phyloP scores from a whole-genome alignment of 257 asterid species.

The Gentiana straminea region DNA sequence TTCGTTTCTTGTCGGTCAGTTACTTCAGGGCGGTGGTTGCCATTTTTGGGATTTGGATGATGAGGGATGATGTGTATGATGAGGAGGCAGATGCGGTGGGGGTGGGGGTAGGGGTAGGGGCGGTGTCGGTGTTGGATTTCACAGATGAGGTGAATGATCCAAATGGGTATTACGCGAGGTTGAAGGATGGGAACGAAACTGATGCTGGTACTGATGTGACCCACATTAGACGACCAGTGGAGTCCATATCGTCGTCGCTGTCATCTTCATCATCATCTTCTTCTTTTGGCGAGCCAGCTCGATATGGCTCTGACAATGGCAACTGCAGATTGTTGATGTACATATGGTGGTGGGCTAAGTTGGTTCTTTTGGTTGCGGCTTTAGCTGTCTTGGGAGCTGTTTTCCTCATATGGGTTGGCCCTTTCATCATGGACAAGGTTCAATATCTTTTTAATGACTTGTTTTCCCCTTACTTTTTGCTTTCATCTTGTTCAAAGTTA shows the following conservation, averaged over 20 bases:
- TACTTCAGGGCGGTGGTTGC: neutral
- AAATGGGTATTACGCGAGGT: constrained; percentile 48
- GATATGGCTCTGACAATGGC: no score
- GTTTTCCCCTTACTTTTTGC: neutral
- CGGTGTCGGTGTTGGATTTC: constrained; percentile 21
- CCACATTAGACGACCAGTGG: constrained; percentile 20
- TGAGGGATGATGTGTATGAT: constrained; percentile 15
- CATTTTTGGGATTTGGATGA: constrained; percentile 12
- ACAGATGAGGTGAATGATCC: constrained; percentile 20
- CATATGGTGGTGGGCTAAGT: constrained; percentile 90
- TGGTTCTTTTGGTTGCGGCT: constrained; percentile 36
- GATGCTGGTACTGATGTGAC: constrained; percentile 26
- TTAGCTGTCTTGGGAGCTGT: constrained; percentile 58
- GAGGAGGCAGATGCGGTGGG: constrained; percentile 9
- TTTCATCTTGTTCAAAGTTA: neutral
- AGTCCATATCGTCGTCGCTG: constrained; percentile 19
- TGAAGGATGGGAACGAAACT: constrained; percentile 12
- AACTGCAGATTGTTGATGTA: constrained; percentile 42
- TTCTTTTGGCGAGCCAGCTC: neutral
- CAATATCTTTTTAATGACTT: neutral
- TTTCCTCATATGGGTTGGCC: constrained; percentile 86
- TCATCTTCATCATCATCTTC: constrained; percentile 10
- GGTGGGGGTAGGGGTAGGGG: neutral
- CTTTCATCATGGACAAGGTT: constrained; percentile 92
- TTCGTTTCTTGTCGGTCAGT: neutral